A percentile compares a stretch with the other conserved stretches of the same genome.
Evolutionary conservation across 2,329 filamentous ascomycete species (phyloP).

Genomic region (Nemania abortiva): DNA sequence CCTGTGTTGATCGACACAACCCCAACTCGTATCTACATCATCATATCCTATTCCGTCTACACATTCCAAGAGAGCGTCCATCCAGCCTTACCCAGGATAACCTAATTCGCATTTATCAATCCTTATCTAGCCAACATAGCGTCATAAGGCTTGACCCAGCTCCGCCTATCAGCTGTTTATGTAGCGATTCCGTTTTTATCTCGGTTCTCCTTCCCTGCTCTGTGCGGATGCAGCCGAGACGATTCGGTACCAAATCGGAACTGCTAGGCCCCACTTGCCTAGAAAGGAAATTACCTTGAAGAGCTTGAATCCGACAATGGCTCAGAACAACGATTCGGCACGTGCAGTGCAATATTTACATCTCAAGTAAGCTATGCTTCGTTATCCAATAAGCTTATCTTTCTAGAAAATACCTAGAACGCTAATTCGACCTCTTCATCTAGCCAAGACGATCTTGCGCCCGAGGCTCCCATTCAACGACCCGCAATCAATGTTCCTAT

Average conservation of each 20-base stretch:
- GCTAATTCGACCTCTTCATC: not conserved
- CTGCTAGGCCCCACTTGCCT: constrained; percentile 31
- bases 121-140: constrained; percentile 11
- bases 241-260: constrained; percentile 15
- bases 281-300: constrained; percentile 34
- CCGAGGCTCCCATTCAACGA: constrained; percentile 34
- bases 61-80: not conserved
- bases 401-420: not conserved
- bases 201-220: constrained; percentile 3
- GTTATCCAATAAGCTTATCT: not conserved
- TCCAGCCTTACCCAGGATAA: not conserved
- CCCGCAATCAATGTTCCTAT: constrained; percentile 44
- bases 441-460: constrained; percentile 38
- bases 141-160: constrained; percentile 25
- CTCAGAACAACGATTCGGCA: constrained; percentile 41
- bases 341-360: constrained; percentile 46
- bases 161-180: constrained; percentile 32
- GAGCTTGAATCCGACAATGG: constrained; percentile 36
- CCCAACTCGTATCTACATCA: constrained; percentile 21
- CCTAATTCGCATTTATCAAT: constrained; percentile 11
- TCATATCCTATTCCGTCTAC: constrained; percentile 28
- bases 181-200: constrained; percentile 18
- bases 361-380: constrained; percentile 42
- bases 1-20: constrained; percentile 35
- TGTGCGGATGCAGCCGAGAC: constrained; percentile 39